phyloP scores from a whole-genome alignment of 257 asterid species.

The Primulina tabacum region DNA sequence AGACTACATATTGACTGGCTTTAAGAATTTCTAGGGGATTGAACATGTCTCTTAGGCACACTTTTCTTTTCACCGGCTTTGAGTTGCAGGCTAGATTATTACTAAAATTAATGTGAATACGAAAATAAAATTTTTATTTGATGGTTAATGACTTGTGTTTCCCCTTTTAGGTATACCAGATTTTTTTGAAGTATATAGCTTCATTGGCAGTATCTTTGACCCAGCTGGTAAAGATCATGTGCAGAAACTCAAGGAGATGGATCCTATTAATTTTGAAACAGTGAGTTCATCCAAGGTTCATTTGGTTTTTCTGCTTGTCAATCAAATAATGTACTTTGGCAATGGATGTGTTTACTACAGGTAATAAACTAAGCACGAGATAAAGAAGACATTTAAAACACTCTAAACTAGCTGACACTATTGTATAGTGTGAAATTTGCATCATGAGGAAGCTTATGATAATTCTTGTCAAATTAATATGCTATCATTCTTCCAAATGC shows the following conservation, averaged over 20 bases:
- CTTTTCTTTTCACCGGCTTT: background rate
- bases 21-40: constrained; percentile 6
- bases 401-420: background rate
- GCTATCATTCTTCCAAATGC: constrained; percentile 30
- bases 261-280: constrained; percentile 89
- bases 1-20: background rate
- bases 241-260: constrained; percentile 97
- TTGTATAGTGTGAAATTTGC: background rate
- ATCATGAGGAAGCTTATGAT: background rate
- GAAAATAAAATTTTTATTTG: too few species aligned
- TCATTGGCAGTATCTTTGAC: constrained; percentile 93
- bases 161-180: constrained; percentile 69
- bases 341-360: background rate
- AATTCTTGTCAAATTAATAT: too few species aligned
- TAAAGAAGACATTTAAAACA: background rate
- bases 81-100: background rate
- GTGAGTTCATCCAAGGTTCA: constrained; percentile 44
- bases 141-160: constrained; percentile 12
- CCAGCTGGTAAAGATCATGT: constrained; percentile 70
- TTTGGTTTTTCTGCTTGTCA: constrained; percentile 10
- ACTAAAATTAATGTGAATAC: background rate
- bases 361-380: background rate
- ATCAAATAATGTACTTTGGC: background rate
- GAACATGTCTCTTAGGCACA: background rate
- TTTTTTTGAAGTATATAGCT: constrained; percentile 91